A percentile compares a stretch with the other conserved stretches of the same genome.
phyloP scores from a whole-genome alignment of 441 rosid species.

The Pelargonium myrrhifolium region DNA sequence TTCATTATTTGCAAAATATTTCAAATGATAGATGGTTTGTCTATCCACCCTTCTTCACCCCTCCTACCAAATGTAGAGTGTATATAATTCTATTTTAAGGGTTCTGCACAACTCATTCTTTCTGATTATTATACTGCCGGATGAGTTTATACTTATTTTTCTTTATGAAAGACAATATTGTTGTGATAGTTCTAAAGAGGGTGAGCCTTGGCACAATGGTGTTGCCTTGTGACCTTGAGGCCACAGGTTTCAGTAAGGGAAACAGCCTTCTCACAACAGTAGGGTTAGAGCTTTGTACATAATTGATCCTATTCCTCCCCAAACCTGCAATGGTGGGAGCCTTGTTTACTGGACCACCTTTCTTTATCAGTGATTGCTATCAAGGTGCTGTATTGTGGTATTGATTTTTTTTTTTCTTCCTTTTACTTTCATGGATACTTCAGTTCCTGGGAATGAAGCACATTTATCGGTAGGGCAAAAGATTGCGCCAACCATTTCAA shows the following conservation, averaged over 20 bases:
- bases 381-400: neutral
- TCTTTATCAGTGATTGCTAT: neutral
- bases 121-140: neutral
- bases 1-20: neutral
- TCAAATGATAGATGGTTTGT: neutral
- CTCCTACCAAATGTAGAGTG: neutral
- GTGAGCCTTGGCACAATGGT: neutral
- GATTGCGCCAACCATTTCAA: neutral
- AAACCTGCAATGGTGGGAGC: no score
- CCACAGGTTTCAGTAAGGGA: no score
- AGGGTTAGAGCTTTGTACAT: no score
- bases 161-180: neutral
- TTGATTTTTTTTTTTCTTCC: slow-evolving; percentile 3
- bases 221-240: no score
- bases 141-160: neutral
- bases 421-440: neutral
- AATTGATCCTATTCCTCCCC: no score
- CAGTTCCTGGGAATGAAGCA: slow-evolving; percentile 6
- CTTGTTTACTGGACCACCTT: no score
- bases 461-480: neutral
- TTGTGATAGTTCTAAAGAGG: neutral
- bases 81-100: neutral
- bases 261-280: no score
- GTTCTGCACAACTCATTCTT: neutral
- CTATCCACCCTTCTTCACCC: neutral